Evolutionary conservation across 306 rosid genomes (phyloP), one percentile per base, ranked within the genome.

Genomic region (Spatholobus suberectus): DNA sequence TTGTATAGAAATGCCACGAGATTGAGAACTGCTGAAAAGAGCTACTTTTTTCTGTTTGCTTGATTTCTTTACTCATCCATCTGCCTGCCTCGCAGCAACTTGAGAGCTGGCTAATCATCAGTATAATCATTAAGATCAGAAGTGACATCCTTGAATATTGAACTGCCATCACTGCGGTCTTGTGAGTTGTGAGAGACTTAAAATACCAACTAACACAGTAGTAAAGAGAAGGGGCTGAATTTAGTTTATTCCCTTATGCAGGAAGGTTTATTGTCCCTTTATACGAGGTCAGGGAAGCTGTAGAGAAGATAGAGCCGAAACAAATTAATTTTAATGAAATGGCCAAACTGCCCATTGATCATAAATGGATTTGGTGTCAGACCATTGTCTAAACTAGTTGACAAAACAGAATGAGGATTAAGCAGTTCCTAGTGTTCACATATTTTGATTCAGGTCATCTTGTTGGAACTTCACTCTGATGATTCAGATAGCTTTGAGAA

Each of bases 71-170:
- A 44, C 81, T 83, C 62, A 17, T 80, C 82, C 78, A 70, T 82
- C 86, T 81, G 29, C 86, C 62, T 35, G 88, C 85, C 68, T 55
- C 65, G 15, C 90, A 84, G 85, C 87, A 80, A 80, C 77, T 78
- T 35, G 94, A 88, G 78, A 76, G 85, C 44, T 88, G 93, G 83
- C 83, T 76, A 85, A 87, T 84, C 81, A 86, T 79, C 58, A 93
- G 83, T 43, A 88, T 67, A 80, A 87, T 81, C 84, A 88, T 75
- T 75, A 94, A 74, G 72, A 87, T 67, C 89, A 86, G 81, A 59
- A 77, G 81, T 62, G 70, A 79, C 78, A 86, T 76, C 82, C 84
- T 88, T 86, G 85, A 87, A 81, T 63, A 75, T 74, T 85, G 90
- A 70, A 83, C 70, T 79, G 83, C 87, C 98, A 94, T 92, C 78